Evolutionary conservation across 208 protist genomes (phyloP).

Genomic region (Novymonas esmeraldas): DNA sequence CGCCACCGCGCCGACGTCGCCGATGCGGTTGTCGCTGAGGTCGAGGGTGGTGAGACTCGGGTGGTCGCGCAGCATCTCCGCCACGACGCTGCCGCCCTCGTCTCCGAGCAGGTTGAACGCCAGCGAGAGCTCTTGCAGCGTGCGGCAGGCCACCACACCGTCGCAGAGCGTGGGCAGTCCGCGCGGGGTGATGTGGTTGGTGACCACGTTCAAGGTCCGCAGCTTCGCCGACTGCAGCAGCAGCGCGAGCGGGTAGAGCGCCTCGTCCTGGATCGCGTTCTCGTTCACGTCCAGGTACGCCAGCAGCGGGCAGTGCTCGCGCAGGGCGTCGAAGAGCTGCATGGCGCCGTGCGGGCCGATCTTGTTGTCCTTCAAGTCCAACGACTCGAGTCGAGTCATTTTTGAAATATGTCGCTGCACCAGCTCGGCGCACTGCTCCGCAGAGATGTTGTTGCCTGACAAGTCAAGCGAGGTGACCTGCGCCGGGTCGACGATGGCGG

Average conservation of each 20-base stretch:
- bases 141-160: slow-evolving; percentile 54
- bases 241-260: slow-evolving; percentile 57
- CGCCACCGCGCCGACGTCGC: slow-evolving; percentile 64
- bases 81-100: slow-evolving; percentile 54
- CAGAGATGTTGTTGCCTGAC: slow-evolving; percentile 77
- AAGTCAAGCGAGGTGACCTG: slow-evolving; percentile 66
- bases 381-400: slow-evolving; percentile 61
- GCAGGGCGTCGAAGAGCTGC: slow-evolving; percentile 66
- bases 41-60: slow-evolving; percentile 61
- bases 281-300: slow-evolving; percentile 84
- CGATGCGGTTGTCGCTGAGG: slow-evolving; percentile 85
- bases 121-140: slow-evolving; percentile 63
- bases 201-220: slow-evolving; percentile 67
- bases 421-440: slow-evolving; percentile 50
- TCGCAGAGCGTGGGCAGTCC: slow-evolving; percentile 79
- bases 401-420: slow-evolving; percentile 54
- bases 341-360: slow-evolving; percentile 66
- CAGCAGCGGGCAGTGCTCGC: slow-evolving; percentile 57
- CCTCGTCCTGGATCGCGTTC: slow-evolving; percentile 82
- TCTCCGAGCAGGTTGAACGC: slow-evolving; percentile 84
- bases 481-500: slow-evolving; percentile 40
- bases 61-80: slow-evolving; percentile 54
- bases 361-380: slow-evolving; percentile 87
- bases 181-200: slow-evolving; percentile 78
- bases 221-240: slow-evolving; percentile 56